Conservation (phyloP, 495 filamentous ascomycete species). For the Hapsidospora chrysogenum region DNA sequence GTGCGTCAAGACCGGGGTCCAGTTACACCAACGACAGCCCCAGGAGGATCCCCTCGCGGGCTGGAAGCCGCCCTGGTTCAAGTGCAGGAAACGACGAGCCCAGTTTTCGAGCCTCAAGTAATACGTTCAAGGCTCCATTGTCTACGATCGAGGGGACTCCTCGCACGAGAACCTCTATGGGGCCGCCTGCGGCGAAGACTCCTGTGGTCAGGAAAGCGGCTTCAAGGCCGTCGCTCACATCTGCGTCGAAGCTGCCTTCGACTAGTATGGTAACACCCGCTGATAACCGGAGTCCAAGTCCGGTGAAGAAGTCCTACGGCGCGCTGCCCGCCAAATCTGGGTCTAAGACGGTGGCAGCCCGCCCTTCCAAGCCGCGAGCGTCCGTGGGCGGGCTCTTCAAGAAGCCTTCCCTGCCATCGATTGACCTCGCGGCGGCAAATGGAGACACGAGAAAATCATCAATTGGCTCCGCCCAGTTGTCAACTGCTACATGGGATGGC, state of each 20-base stretch:
- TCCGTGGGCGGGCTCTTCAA: conserved; percentile 36
- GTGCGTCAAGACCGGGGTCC: conserved; percentile 1
- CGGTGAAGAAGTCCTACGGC: conserved; percentile 16
- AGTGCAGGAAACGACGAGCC: conserved; percentile 18
- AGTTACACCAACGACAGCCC: conserved; percentile 2
- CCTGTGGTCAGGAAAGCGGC: conserved; percentile 4
- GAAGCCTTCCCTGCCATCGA: conserved; percentile 29
- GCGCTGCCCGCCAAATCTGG: conserved; percentile 19
- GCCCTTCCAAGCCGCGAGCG: conserved; percentile 34
- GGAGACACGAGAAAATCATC: conserved; percentile 21
- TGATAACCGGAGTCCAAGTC: conserved; percentile 21
- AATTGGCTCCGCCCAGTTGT: conserved; percentile 23
- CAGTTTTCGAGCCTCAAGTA: conserved; percentile 14
- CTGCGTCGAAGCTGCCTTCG: conserved; percentile 5
- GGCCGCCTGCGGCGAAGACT: conserved; percentile 11
- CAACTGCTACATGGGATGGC: conserved; percentile 35
- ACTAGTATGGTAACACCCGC: conserved; percentile 9
- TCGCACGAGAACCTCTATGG: conserved; percentile 9
- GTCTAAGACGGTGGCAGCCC: conserved; percentile 32
- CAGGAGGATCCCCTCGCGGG: conserved; percentile 14
- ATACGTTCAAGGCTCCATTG: conserved; percentile 17
- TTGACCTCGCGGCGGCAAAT: conserved; percentile 15
- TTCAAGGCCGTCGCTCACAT: conserved; percentile 4
- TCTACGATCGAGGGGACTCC: conserved; percentile 19
- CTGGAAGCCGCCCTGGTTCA: conserved; percentile 21